These are phyloP conservation scores for Chaetoceros muelleri DNA, from an alignment of 108 stramenopile species.

Conservation along the genomic window DNA sequence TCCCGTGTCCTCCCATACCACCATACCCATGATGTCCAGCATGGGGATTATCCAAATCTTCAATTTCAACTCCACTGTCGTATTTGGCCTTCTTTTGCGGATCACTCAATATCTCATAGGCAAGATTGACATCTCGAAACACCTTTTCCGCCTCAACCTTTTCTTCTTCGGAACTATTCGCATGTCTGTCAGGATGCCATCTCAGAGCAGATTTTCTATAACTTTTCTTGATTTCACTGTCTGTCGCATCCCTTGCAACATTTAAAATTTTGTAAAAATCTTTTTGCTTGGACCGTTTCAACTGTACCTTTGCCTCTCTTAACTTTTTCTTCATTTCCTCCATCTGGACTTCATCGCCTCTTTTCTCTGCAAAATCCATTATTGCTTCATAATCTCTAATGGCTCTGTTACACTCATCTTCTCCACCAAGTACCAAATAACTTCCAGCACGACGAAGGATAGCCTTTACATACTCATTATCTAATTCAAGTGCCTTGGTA, in stretches of 20 bases:
- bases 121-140: constrained; percentile 19
- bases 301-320: constrained; percentile 10
- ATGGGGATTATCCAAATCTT: constrained; percentile 21
- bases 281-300: constrained; percentile 17
- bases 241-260: constrained; percentile 34
- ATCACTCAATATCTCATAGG: constrained; percentile 21
- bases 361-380: constrained; percentile 14
- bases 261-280: constrained; percentile 73
- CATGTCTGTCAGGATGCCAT: constrained; percentile 3
- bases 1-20: constrained; percentile 14
- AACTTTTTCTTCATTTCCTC: constrained; percentile 17
- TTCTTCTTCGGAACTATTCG: constrained; percentile 11
- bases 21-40: constrained; percentile 15
- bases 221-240: constrained; percentile 64
- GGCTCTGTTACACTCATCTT: constrained; percentile 23
- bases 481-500: constrained; percentile 20
- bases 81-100: constrained; percentile 13
- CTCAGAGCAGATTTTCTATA: constrained; percentile 47
- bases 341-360: constrained; percentile 13
- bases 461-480: constrained; percentile 33
- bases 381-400: constrained; percentile 30
- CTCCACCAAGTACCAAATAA: constrained; percentile 24
- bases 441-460: constrained; percentile 21
- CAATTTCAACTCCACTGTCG: constrained; percentile 16
- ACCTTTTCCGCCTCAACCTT: constrained; percentile 8